A percentile compares a stretch with the other conserved stretches of the same genome.
phyloP scores from a whole-genome alignment of 2,329 filamentous ascomycete species.

The Arthrobotrys iridis region DNA sequence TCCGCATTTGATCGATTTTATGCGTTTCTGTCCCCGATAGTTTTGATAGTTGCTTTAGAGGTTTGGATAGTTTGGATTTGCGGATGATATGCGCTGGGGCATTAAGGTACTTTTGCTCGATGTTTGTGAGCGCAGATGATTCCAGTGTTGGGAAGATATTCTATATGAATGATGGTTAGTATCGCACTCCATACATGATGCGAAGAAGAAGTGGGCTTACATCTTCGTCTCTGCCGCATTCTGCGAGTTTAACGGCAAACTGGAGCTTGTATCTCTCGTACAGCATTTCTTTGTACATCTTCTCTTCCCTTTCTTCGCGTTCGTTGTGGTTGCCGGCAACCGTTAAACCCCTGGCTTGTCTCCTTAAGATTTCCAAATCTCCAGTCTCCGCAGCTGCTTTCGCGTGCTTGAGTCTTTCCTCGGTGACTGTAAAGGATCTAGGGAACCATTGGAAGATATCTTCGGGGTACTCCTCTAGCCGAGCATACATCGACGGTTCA shows the following conservation, averaged over 20 bases:
- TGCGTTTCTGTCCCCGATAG: conserved; percentile 32
- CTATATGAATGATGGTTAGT: conserved; percentile 1
- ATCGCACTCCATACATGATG: not conserved
- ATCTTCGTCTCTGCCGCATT: conserved; percentile 43
- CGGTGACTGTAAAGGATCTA: conserved; percentile 35
- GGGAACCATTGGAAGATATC: conserved; percentile 50
- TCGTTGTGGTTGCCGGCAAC: not conserved
- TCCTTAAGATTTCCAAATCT: conserved; percentile 31
- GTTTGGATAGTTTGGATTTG: conserved; percentile 27
- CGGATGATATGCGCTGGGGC: conserved; percentile 20
- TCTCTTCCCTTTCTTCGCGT: conserved; percentile 7
- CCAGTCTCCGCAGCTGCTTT: conserved; percentile 16
- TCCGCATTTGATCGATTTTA: conserved; percentile 19
- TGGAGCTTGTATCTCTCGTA: conserved; percentile 50
- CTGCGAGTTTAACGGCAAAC: conserved; percentile 44
- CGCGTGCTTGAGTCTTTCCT: conserved; percentile 32
- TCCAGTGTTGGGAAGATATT: conserved; percentile 37
- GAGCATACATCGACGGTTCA: conserved; percentile 37
- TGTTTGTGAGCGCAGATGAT: conserved; percentile 42
- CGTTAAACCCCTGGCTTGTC: not conserved
- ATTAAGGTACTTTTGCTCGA: conserved; percentile 40
- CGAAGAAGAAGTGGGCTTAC: conserved; percentile 12
- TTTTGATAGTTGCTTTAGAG: conserved; percentile 26
- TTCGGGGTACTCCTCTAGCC: conserved; percentile 41
- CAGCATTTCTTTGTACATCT: conserved; percentile 41